These are phyloP conservation scores for Malus domestica DNA, from an alignment of 306 rosid genomes.

Conservation along the genomic window ASM211411v1 NC_041801.1:506001-506500, in stretches of 20 bases:
- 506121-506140: neutral
- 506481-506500: constrained; percentile 58
- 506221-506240: constrained; percentile 66
- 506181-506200: constrained; percentile 50
- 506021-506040: constrained; percentile 65
- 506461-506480: constrained; percentile 36
- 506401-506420: constrained; percentile 10
- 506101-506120: neutral
- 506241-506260: constrained; percentile 55
- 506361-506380: neutral
- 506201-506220: constrained; percentile 43
- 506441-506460: constrained; percentile 12
- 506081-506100: constrained; percentile 34
- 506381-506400: neutral
- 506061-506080: constrained; percentile 78
- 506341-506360: neutral
- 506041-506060: constrained; percentile 56
- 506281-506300: constrained; percentile 72
- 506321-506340: constrained; percentile 53
- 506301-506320: constrained; percentile 61
- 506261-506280: constrained; percentile 55
- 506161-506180: neutral
- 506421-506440: constrained; percentile 7
- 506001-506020: constrained; percentile 63
- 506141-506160: neutral